These are phyloP conservation scores for Ogataea pilisensis DNA, from an alignment of 805 yeast genomes.

Conservation along the genomic window DNA sequence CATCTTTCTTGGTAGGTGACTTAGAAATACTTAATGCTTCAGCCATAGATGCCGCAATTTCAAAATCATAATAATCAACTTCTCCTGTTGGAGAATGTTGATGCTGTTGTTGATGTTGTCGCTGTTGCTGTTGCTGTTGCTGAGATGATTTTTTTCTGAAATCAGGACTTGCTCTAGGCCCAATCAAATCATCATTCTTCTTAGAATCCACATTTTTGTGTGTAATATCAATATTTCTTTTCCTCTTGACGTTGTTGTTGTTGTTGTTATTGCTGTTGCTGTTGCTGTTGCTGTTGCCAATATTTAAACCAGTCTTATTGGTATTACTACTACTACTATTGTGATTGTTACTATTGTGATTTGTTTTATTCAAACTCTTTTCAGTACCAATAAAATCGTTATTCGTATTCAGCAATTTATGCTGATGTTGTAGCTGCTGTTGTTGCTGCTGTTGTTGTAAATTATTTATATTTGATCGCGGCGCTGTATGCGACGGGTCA, in stretches of 20 bases:
- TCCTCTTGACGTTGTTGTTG: not conserved
- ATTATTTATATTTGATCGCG: constrained; percentile 20
- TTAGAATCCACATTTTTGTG: not conserved
- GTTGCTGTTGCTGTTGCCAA: not conserved
- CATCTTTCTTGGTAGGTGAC: constrained; percentile 8
- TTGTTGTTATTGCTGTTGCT: not conserved
- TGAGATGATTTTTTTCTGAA: not conserved
- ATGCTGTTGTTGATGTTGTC: constrained; percentile 6
- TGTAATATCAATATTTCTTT: not conserved
- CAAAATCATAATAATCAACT: constrained; percentile 30
- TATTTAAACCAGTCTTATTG: not conserved
- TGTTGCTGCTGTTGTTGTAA: constrained; percentile 12
- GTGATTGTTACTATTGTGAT: not conserved
- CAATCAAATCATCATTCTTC: not conserved
- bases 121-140: constrained; percentile 1
- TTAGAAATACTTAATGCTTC: constrained; percentile 27
- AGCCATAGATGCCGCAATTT: constrained; percentile 46
- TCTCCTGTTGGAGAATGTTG: not conserved
- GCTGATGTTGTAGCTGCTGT: constrained; percentile 6
- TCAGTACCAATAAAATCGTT: not conserved
- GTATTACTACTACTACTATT: not conserved
- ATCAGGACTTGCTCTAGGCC: not conserved
- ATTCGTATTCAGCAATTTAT: constrained; percentile 1
- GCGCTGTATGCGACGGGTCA: constrained; percentile 32
- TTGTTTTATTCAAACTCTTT: not conserved